Evolutionary conservation across 1,139 yeast genomes (phyloP).

Genomic region (Candida glucosophila): DNA sequence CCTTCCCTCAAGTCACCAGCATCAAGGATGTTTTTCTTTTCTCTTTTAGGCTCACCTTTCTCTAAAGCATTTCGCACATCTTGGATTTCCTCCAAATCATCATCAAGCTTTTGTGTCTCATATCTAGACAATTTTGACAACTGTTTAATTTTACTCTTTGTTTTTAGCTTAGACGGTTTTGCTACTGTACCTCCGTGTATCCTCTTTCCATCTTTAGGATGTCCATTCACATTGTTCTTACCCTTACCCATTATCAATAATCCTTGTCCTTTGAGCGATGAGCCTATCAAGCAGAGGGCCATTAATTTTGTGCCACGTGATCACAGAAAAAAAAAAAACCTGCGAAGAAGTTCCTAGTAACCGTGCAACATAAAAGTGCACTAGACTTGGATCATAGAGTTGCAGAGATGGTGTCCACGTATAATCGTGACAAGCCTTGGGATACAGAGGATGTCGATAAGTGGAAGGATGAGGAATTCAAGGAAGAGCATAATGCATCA

Average conservation of each 20-base stretch:
- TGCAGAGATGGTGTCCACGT: slow-evolving; percentile 92
- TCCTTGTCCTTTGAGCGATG: too few relatives aligned
- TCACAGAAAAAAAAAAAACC: too few relatives aligned
- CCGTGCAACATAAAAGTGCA: too few relatives aligned
- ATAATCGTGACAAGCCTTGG: slow-evolving; percentile 96
- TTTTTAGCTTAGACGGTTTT: too few relatives aligned
- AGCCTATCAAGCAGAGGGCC: too few relatives aligned
- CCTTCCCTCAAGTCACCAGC: slow-evolving; percentile 33
- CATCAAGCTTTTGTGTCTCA: slow-evolving; percentile 36
- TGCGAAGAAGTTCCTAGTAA: too few relatives aligned
- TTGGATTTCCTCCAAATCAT: slow-evolving; percentile 29
- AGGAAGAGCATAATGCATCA: slow-evolving; percentile 77
- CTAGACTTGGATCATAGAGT: too few relatives aligned
- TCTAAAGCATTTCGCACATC: slow-evolving; percentile 13
- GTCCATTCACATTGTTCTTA: too few relatives aligned
- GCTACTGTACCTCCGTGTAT: too few relatives aligned
- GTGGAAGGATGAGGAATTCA: slow-evolving; percentile 86
- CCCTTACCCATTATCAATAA: too few relatives aligned
- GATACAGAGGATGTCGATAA: slow-evolving; percentile 93
- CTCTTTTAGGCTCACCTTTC: slow-evolving; percentile 6
- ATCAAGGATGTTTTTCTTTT: slow-evolving; percentile 21
- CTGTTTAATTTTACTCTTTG: slow-evolving; percentile 12
- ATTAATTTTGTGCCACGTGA: too few relatives aligned
- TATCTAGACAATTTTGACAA: slow-evolving; percentile 27
- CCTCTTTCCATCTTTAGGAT: too few relatives aligned